Conservation (phyloP, 306 rosid genomes). For the Lithocarpus polystachyus region DNA sequence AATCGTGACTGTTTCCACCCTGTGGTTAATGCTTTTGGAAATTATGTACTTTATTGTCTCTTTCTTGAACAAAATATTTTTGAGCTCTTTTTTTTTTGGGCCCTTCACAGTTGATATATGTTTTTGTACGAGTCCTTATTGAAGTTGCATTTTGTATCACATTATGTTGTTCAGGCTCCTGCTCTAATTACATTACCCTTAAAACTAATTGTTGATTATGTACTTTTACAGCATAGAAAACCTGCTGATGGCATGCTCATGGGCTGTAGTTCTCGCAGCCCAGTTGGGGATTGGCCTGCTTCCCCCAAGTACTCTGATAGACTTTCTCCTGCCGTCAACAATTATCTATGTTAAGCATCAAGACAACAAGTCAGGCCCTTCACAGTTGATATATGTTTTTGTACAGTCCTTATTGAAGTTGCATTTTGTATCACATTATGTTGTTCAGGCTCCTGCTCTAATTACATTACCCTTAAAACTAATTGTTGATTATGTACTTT, state of each 20-base stretch:
- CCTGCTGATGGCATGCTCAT: constrained; percentile 89
- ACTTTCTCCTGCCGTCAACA: constrained; percentile 94
- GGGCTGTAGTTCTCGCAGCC: constrained; percentile 92
- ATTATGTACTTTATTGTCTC: not conserved
- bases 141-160: not conserved
- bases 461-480: not conserved
- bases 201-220: not conserved
- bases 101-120: not conserved
- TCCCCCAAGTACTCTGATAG: constrained; percentile 96
- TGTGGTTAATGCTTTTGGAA: not conserved
- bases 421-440: not conserved
- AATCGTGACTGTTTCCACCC: not conserved
- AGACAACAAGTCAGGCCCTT: constrained; percentile 92
- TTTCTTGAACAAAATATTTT: not conserved
- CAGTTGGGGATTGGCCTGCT: constrained; percentile 81
- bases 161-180: not conserved
- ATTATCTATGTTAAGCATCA: constrained; percentile 94
- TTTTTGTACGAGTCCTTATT: not conserved
- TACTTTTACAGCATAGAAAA: constrained; percentile 83
- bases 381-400: no score
- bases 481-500: constrained; percentile 10
- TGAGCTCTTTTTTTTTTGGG: not conserved
- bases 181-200: not conserved
- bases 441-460: not conserved
- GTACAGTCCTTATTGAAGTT: not conserved